Evolutionary conservation across 2,329 filamentous ascomycete genomes (phyloP).

Genomic region (Fusarium udum): DNA sequence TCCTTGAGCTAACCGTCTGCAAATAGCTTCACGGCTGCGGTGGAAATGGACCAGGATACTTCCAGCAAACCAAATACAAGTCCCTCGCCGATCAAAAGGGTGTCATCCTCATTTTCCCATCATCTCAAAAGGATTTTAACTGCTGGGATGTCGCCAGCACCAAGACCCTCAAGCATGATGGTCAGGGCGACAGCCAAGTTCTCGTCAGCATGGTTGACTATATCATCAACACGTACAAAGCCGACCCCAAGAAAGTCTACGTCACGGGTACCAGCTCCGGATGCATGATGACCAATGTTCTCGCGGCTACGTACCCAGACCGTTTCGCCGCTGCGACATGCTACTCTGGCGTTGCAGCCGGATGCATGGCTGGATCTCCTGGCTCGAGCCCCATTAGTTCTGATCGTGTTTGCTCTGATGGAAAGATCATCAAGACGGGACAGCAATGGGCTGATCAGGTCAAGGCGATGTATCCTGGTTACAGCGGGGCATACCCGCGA

Average conservation of each 20-base stretch:
- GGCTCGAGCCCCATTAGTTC: slow-evolving; percentile 5
- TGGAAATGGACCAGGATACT: neutral
- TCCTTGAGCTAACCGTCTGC: fast-evolving
- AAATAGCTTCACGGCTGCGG: neutral
- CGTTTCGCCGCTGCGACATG: slow-evolving; percentile 5
- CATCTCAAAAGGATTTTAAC: neutral
- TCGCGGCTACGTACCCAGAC: slow-evolving; percentile 6
- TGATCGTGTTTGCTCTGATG: neutral
- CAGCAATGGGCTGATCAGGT: slow-evolving; percentile 10
- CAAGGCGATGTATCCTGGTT: neutral
- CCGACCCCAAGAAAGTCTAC: neutral
- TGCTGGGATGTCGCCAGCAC: slow-evolving; percentile 9
- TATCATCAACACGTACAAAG: neutral
- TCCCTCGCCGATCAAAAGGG: slow-evolving; percentile 1
- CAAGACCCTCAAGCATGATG: slow-evolving; percentile 8
- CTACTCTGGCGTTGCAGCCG: slow-evolving; percentile 9
- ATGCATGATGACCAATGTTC: slow-evolving; percentile 18
- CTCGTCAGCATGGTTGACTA: slow-evolving; percentile 12
- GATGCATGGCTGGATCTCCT: slow-evolving; percentile 6
- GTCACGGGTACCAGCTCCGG: slow-evolving; percentile 9
- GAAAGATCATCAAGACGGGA: neutral
- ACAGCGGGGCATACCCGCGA: neutral
- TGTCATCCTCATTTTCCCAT: slow-evolving; percentile 1
- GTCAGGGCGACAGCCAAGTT: slow-evolving; percentile 10
- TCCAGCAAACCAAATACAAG: slow-evolving; percentile 1